Evolutionary conservation across 768 basidiomycete genomes (phyloP).

Genomic region (Tulasnella sp.): DNA sequence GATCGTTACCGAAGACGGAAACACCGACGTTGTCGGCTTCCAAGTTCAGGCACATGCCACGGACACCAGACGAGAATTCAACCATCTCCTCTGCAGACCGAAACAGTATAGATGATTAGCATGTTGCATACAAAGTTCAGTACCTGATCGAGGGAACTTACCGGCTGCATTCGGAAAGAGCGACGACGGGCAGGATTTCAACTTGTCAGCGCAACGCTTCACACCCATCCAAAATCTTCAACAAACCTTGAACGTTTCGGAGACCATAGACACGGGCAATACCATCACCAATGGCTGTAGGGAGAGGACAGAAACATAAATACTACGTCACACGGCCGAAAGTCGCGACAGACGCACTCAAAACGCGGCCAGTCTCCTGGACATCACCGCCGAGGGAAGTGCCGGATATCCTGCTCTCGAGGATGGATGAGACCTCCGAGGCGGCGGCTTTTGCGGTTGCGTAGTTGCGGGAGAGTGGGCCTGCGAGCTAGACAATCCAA

Average conservation of each 20-base stretch:
- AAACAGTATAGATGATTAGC: not conserved
- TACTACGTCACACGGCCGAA: conserved; percentile 32
- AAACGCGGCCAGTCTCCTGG: conserved; percentile 97
- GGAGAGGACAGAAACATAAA: conserved; percentile 28
- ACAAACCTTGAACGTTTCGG: conserved; percentile 90
- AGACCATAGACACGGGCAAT: conserved; percentile 99
- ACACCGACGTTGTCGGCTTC: conserved; percentile 99
- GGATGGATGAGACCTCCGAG: conserved; percentile 98
- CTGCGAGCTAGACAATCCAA: conserved; percentile 29
- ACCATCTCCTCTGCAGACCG: conserved; percentile 92
- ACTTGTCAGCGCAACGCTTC: conserved; percentile 17
- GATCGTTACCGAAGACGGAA: conserved; percentile 97
- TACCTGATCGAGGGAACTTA: conserved; percentile 32
- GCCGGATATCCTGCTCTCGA: conserved; percentile 97
- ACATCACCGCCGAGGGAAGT: conserved; percentile 87
- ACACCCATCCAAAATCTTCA: conserved; percentile 15
- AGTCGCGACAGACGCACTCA: conserved; percentile 61
- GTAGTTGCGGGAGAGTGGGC: conserved; percentile 64
- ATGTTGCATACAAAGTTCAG: not conserved
- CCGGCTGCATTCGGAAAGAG: conserved; percentile 27
- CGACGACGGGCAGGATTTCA: conserved; percentile 14
- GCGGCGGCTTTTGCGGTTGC: conserved; percentile 99
- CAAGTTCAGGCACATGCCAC: conserved; percentile 99
- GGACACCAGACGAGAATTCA: conserved; percentile 99
- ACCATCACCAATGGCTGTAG: conserved; percentile 96